phyloP scores from a whole-genome alignment of 768 basidiomycete species.

The Hemileccinum impolitum region DNA sequence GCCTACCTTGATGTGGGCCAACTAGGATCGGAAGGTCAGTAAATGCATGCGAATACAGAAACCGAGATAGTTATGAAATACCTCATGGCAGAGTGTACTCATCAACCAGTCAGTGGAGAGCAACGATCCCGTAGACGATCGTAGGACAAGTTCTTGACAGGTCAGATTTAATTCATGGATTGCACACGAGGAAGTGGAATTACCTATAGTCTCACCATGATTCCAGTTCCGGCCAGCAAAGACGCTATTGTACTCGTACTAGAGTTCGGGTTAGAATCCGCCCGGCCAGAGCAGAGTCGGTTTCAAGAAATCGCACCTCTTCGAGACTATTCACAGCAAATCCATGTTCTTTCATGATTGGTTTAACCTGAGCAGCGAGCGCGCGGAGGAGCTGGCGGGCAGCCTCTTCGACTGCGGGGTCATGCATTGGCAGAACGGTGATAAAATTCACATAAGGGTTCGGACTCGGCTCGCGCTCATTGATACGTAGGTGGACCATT shows the following conservation, averaged over 20 bases:
- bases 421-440: conserved; percentile 45
- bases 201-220: conserved; percentile 74
- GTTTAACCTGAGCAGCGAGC: conserved; percentile 78
- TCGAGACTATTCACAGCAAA: conserved; percentile 76
- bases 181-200: neutral
- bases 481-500: conserved; percentile 72
- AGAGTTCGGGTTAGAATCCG: neutral
- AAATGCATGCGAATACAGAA: conserved; percentile 1
- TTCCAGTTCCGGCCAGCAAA: conserved; percentile 88
- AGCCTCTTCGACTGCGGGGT: conserved; percentile 50
- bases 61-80: conserved; percentile 29
- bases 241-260: conserved; percentile 78
- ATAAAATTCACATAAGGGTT: conserved; percentile 80
- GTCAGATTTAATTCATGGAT: neutral
- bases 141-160: conserved; percentile 66
- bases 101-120: conserved; percentile 65
- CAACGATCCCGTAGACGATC: conserved; percentile 58
- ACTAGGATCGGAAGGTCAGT: conserved; percentile 36
- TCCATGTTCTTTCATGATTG: conserved; percentile 78
- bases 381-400: conserved; percentile 72
- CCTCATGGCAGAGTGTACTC: conserved; percentile 83
- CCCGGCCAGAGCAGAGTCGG: neutral
- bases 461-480: conserved; percentile 67
- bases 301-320: conserved; percentile 50
- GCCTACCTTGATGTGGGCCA: conserved; percentile 77